Percentiles rank a stretch among this genome's conserved stretches.
Conservation (phyloP, 2,329 filamentous ascomycete genomes). For the Epichloe sibirici region DNA sequence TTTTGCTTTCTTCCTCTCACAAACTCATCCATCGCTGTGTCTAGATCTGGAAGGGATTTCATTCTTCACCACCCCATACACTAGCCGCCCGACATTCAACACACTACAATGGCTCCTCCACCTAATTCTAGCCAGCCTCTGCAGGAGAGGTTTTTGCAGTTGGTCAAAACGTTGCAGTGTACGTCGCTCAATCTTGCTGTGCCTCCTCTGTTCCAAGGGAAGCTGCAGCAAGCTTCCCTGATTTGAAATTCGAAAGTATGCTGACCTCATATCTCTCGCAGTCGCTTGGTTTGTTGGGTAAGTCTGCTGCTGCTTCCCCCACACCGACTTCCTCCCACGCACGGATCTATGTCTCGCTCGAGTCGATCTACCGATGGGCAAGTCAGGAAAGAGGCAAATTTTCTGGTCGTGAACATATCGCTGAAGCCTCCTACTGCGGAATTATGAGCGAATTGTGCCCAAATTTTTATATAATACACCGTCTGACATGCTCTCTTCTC, state of each 20-base stretch:
- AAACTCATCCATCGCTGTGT: neutral
- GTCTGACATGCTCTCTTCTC: too few species aligned
- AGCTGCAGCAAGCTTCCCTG: neutral
- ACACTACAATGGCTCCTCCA: slow-evolving; percentile 42
- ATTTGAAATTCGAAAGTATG: slow-evolving; percentile 1
- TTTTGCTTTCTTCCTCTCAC: neutral
- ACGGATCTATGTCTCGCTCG: neutral
- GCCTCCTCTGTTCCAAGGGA: neutral
- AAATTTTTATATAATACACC: too few species aligned
- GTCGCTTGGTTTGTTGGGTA: slow-evolving; percentile 77
- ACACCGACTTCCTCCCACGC: slow-evolving; percentile 5
- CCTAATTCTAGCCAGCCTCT: slow-evolving; percentile 58
- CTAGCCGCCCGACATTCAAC: neutral
- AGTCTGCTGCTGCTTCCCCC: slow-evolving; percentile 25
- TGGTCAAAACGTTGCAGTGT: slow-evolving; percentile 91
- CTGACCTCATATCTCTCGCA: slow-evolving; percentile 27
- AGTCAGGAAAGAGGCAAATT: neutral
- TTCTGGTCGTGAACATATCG: neutral
- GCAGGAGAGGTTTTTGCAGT: slow-evolving; percentile 58
- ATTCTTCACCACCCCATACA: neutral
- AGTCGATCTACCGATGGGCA: neutral
- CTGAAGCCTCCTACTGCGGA: neutral
- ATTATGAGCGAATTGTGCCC: too few species aligned
- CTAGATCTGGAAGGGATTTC: neutral
- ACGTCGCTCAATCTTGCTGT: slow-evolving; percentile 26